Conservation (phyloP, 148 eudicot species). For the Pouteria glomerata region DNA sequence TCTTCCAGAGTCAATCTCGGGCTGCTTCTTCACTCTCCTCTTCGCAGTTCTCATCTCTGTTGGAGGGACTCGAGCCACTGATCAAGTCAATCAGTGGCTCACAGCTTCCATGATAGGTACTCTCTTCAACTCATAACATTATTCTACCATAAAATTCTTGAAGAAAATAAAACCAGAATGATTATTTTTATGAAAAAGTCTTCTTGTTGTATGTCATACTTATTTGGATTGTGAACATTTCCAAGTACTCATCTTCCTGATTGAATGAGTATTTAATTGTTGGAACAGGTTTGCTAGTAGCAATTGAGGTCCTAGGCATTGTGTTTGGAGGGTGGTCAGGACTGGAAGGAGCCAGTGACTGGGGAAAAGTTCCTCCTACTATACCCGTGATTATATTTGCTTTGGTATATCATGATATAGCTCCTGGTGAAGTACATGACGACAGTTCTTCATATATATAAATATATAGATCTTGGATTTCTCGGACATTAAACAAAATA, state of each 20-base stretch:
- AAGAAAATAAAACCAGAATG: too few species aligned
- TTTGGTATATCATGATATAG: conserved; percentile 58
- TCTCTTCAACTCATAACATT: too few species aligned
- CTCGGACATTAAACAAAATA: background rate
- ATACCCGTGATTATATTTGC: conserved; percentile 60
- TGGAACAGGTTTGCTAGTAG: conserved; percentile 38
- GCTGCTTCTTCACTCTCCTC: conserved; percentile 36
- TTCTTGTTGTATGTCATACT: too few species aligned
- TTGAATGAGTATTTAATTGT: background rate
- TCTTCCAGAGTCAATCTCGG: conserved; percentile 43
- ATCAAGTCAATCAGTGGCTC: conserved; percentile 55
- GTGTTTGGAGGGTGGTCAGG: conserved; percentile 42
- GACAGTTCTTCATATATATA: background rate
- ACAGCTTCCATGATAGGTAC: conserved; percentile 57
- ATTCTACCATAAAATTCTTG: too few species aligned
- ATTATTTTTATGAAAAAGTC: too few species aligned
- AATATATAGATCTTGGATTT: background rate
- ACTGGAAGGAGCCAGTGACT: conserved; percentile 33
- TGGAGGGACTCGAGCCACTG: conserved; percentile 52
- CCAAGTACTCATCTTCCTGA: background rate
- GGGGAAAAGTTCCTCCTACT: conserved; percentile 50
- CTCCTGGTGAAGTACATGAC: conserved; percentile 35
- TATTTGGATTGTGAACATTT: too few species aligned
- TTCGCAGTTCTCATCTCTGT: conserved; percentile 35
- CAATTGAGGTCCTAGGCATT: conserved; percentile 40